Evolutionary conservation across 2,329 filamentous ascomycete species (phyloP).

Genomic region (Fusarium sarcochroum): DNA sequence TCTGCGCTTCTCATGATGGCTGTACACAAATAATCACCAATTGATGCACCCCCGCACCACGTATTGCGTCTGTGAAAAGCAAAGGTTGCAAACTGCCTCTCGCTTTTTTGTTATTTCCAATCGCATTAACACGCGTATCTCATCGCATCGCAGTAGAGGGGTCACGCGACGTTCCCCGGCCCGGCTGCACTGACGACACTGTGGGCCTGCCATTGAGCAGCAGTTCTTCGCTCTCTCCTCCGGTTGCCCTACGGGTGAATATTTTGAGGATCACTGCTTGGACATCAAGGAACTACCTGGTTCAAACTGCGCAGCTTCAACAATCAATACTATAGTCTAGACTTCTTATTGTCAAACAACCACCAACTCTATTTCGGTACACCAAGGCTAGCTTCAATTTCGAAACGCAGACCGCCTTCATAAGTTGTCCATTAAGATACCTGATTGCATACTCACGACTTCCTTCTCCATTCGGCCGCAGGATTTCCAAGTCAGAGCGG

Average conservation of each 20-base stretch:
- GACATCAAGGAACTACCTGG: constrained; percentile 14
- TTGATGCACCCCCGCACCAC: constrained; percentile 33
- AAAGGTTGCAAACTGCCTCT: constrained; percentile 11
- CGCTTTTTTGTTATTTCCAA: constrained; percentile 7
- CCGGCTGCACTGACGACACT: constrained; percentile 15
- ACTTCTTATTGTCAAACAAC: constrained; percentile 25
- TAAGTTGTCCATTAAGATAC: constrained; percentile 26
- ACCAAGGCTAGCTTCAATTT: neutral
- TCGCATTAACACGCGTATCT: constrained; percentile 18
- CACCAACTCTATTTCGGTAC: constrained; percentile 9
- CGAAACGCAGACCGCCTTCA: constrained; percentile 17
- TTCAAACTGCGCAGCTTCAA: constrained; percentile 34
- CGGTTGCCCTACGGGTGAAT: constrained; percentile 20
- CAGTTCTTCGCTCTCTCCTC: neutral
- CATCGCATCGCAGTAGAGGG: neutral
- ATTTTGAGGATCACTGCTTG: constrained; percentile 6
- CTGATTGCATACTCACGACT: constrained; percentile 16
- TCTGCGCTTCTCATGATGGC: constrained; percentile 22
- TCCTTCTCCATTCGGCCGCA: constrained; percentile 27
- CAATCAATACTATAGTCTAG: constrained; percentile 27
- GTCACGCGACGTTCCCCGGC: constrained; percentile 32
- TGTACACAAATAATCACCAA: constrained; percentile 8
- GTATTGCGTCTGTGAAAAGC: constrained; percentile 33
- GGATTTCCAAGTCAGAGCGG: constrained; percentile 32
- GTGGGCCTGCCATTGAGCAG: constrained; percentile 21